Conservation (phyloP, 129 eudicot species). For the Apium graveolens region DNA sequence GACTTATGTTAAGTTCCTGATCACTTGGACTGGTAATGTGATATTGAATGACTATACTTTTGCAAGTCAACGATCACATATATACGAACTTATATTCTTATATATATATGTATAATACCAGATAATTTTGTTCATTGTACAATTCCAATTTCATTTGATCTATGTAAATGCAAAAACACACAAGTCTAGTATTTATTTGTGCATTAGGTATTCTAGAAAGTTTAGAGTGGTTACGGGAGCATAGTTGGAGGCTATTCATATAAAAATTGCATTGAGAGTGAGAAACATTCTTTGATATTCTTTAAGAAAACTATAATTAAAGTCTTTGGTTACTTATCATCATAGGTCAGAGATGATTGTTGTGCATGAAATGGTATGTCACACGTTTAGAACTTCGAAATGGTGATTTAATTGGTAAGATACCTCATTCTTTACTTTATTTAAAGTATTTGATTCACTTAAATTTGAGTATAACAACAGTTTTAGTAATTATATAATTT, state of each 20-base stretch:
- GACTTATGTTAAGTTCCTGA: no score
- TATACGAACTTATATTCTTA: no score
- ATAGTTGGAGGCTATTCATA: no score
- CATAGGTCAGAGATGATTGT: background rate
- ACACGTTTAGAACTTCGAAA: background rate
- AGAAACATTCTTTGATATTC: no score
- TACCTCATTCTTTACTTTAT: background rate
- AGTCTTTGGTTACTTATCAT: background rate
- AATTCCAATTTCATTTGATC: background rate
- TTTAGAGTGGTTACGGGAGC: no score
- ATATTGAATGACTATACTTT: no score
- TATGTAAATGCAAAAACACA: background rate
- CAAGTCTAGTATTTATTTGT: background rate
- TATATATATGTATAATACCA: no score
- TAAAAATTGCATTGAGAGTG: no score
- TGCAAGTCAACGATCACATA: no score
- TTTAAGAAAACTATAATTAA: no score
- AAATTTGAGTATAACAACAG: no score
- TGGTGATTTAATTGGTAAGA: background rate
- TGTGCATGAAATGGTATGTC: background rate
- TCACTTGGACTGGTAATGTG: no score
- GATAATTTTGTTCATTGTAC: background rate
- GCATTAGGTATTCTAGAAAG: background rate
- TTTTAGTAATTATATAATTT: background rate
- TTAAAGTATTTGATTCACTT: background rate